phyloP scores from a whole-genome alignment of 1,284 basidiomycete species.

The Mycena citricolor region DNA sequence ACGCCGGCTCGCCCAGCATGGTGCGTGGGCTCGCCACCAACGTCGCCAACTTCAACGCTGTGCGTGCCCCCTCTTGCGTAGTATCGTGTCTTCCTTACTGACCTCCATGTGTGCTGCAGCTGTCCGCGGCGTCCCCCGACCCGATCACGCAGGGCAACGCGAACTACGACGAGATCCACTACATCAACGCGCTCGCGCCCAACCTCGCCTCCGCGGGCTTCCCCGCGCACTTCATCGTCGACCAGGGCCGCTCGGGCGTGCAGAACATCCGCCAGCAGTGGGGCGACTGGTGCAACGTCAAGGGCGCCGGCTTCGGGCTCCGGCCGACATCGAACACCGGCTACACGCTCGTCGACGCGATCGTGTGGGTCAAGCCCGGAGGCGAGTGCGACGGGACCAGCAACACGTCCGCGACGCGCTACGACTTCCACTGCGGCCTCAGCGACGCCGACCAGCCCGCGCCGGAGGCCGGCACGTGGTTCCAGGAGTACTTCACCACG shows the following conservation, averaged over 20 bases:
- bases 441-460: slow-evolving; percentile 47
- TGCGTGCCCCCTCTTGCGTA: slow-evolving; percentile 27
- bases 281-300: slow-evolving; percentile 40
- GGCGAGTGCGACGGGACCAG: slow-evolving; percentile 66
- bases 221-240: slow-evolving; percentile 62
- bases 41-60: slow-evolving; percentile 64
- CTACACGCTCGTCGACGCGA: slow-evolving; percentile 53
- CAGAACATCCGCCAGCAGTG: slow-evolving; percentile 57
- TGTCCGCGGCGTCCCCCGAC: slow-evolving; percentile 45
- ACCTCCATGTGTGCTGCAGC: slow-evolving; percentile 8
- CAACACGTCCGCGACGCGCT: slow-evolving; percentile 55
- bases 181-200: slow-evolving; percentile 47
- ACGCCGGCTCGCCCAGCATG: slow-evolving; percentile 49
- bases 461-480: slow-evolving; percentile 63
- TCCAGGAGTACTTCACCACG: slow-evolving; percentile 39
- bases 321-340: slow-evolving; percentile 58
- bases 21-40: slow-evolving; percentile 63
- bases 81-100: slow-evolving; percentile 3
- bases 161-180: slow-evolving; percentile 61
- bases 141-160: slow-evolving; percentile 57
- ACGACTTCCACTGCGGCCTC: slow-evolving; percentile 54
- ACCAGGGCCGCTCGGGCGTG: slow-evolving; percentile 59
- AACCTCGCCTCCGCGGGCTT: slow-evolving; percentile 46
- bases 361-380: slow-evolving; percentile 70
- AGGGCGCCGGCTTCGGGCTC: slow-evolving; percentile 58